A percentile compares a stretch with the other conserved stretches of the same genome.
Conservation (phyloP, 2,329 filamentous ascomycete species). For the Alternaria hordeiaustralica region DNA sequence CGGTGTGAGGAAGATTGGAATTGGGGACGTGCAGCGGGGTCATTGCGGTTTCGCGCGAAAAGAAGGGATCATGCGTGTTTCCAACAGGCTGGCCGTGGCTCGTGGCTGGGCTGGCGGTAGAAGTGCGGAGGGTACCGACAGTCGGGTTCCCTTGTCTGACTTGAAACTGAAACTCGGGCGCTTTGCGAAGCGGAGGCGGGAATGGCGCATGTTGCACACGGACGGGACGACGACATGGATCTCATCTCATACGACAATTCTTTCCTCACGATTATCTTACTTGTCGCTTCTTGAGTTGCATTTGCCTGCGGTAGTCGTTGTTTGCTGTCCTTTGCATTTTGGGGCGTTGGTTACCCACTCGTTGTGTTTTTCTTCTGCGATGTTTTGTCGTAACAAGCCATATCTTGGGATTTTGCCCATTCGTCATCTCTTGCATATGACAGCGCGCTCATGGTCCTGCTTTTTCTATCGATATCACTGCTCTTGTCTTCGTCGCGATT, state of each 20-base stretch:
- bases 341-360: background rate
- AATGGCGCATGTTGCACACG: conserved; percentile 7
- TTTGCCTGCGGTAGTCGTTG: background rate
- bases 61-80: conserved; percentile 3
- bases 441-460: background rate
- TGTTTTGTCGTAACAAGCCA: background rate
- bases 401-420: background rate
- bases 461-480: background rate
- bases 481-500: background rate
- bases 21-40: background rate
- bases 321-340: conserved; percentile 10
- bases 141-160: conserved; percentile 12
- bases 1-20: background rate
- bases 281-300: background rate
- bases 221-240: background rate
- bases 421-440: background rate
- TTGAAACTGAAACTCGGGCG: conserved; percentile 9
- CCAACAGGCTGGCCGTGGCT: background rate
- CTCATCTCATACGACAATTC: background rate
- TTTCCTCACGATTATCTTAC: background rate
- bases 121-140: conserved; percentile 3
- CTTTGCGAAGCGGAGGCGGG: background rate
- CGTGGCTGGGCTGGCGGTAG: background rate
- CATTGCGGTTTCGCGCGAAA: background rate
- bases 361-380: background rate